phyloP scores from a whole-genome alignment of 768 basidiomycete species.

The Hirschioporus abietinus region DNA sequence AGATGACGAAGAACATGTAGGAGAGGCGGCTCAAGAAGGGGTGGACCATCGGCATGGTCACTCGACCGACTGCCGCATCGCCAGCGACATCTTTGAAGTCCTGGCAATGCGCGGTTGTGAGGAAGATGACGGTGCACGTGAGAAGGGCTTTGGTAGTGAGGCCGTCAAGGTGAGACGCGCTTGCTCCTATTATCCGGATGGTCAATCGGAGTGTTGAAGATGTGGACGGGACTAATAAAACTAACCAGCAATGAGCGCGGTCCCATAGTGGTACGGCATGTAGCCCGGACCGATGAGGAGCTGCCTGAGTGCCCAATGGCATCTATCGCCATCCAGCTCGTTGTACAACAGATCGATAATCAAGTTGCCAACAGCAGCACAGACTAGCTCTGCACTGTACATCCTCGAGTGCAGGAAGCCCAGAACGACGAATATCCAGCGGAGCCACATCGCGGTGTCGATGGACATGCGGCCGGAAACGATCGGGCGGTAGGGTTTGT shows the following conservation, averaged over 20 bases:
- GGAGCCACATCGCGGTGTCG: conserved; percentile 13
- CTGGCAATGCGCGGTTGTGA: neutral
- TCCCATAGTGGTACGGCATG: neutral
- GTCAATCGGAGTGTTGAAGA: neutral
- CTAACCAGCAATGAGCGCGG: neutral
- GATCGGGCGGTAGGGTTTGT: conserved; percentile 22
- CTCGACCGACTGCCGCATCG: neutral
- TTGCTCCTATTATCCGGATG: neutral
- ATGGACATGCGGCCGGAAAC: conserved; percentile 19
- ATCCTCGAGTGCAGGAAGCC: neutral
- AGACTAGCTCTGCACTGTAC: neutral
- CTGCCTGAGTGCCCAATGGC: neutral
- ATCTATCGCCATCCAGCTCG: neutral
- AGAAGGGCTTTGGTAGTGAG: neutral
- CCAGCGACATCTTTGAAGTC: neutral
- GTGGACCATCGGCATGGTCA: neutral
- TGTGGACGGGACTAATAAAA: neutral
- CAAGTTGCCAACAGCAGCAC: neutral
- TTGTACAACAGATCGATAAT: neutral
- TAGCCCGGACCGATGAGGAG: neutral
- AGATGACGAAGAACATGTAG: neutral
- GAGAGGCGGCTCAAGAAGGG: neutral
- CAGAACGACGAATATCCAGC: conserved; percentile 9
- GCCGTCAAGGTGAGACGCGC: neutral
- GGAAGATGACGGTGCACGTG: neutral